phyloP scores from a whole-genome alignment of 1,284 basidiomycete species.

The Trametes versicolor region DNA sequence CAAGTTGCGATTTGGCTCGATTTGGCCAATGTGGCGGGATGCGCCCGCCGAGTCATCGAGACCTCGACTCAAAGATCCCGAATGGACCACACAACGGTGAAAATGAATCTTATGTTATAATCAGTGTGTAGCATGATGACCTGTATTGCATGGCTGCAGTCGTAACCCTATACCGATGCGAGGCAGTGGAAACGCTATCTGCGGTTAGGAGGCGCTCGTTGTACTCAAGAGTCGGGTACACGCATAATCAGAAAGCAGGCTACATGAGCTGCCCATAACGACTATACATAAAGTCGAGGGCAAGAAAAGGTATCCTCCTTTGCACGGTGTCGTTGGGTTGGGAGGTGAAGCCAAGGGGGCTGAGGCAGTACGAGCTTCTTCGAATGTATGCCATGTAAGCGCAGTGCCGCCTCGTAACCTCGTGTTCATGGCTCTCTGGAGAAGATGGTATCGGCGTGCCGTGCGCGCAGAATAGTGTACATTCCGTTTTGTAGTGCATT shows the following conservation, averaged over 20 bases:
- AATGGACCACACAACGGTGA: too few species aligned
- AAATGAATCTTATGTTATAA: too few species aligned
- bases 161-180: not conserved
- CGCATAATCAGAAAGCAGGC: too few species aligned
- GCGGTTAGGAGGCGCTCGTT: not conserved
- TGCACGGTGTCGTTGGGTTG: not conserved
- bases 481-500: conserved; percentile 29
- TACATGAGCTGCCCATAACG: too few species aligned
- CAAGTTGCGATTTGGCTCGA: conserved; percentile 33
- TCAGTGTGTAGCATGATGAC: too few species aligned
- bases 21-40: conserved; percentile 32
- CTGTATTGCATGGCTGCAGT: too few species aligned
- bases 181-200: not conserved
- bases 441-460: conserved; percentile 10
- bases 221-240: too few species aligned
- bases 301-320: too few species aligned
- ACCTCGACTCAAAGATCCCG: not conserved
- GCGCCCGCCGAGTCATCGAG: conserved; percentile 29
- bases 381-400: not conserved
- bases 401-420: not conserved
- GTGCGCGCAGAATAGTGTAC: conserved; percentile 24
- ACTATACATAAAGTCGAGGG: too few species aligned
- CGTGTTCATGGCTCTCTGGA: not conserved
- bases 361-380: too few species aligned
- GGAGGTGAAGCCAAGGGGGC: not conserved